These are phyloP conservation scores for Kluyveromyces aestuarii DNA, from an alignment of 805 yeast species.

Conservation along the genomic window DNA sequence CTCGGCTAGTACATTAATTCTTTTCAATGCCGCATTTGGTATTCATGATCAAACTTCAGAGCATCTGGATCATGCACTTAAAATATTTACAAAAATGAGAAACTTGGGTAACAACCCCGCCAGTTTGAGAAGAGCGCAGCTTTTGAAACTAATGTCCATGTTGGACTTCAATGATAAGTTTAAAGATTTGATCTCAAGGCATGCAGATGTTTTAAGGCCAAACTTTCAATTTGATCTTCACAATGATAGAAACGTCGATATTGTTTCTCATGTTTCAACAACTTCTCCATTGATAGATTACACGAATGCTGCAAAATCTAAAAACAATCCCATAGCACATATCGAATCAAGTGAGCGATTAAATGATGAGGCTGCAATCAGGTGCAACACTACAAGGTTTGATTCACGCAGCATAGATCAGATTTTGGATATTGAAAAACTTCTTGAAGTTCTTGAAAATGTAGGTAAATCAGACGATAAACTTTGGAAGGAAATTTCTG, in stretches of 20 bases:
- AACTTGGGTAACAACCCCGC: slow-evolving; percentile 76
- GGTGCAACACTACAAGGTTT: slow-evolving; percentile 22
- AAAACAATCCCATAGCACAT: background rate
- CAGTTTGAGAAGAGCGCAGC: slow-evolving; percentile 61
- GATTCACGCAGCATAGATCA: slow-evolving; percentile 27
- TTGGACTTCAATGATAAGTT: slow-evolving; percentile 62
- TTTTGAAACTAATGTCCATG: slow-evolving; percentile 53
- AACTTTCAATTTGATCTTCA: slow-evolving; percentile 15
- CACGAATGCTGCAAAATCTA: background rate
- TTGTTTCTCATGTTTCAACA: slow-evolving; percentile 13
- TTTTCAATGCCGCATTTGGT: slow-evolving; percentile 74
- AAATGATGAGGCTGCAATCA: slow-evolving; percentile 4
- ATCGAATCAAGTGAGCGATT: background rate
- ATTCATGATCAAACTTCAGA: slow-evolving; percentile 66
- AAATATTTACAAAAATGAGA: slow-evolving; percentile 65
- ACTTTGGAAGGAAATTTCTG: slow-evolving; percentile 70
- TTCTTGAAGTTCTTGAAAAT: slow-evolving; percentile 23
- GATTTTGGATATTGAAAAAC: slow-evolving; percentile 28
- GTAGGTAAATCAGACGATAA: slow-evolving; percentile 38
- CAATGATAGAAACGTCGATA: slow-evolving; percentile 10
- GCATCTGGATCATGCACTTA: slow-evolving; percentile 64
- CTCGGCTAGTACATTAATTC: slow-evolving; percentile 61
- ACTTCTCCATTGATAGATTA: slow-evolving; percentile 1
- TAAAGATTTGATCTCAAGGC: slow-evolving; percentile 46
- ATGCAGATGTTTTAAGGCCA: slow-evolving; percentile 35